Evolutionary conservation across 2,329 filamentous ascomycete genomes (phyloP), one percentile per base, ranked within the genome.

Genomic region (Beauveria varroae): DNA sequence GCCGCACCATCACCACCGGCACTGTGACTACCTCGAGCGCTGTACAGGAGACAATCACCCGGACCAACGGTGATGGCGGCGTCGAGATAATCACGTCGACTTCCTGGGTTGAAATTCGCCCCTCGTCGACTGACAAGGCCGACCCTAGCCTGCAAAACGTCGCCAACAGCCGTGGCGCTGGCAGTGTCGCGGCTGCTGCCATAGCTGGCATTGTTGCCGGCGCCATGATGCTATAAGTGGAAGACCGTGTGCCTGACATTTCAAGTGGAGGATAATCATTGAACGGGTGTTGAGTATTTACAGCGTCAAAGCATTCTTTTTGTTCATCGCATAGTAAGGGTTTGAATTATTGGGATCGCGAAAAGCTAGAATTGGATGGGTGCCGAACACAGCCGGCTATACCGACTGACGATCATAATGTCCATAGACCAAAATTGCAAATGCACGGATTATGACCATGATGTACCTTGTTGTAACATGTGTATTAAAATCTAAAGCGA

Each of bases 31-130:
- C 75, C 12, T 74, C 70, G 14, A 76, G 67, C 63, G 64, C 72
- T 34, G 67, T 79, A 60, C 63, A 71, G 7, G 67, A 74, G 26
- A 79, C 77, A 0, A 70, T 71, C 63, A 83, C 80, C n/a, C 78
- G 77, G 7, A 81, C 79, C 7, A 68, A 76, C 41, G 66, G 71
- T 14, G 70, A 79, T 54, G 81, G 81, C 28, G 75, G 73, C 37
- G 71, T 78, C 58, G 75, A 75, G 3, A 74, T 77, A 14, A 70
- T 81, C 54, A 82, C 79, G 12, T 75, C 75, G n/a, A 82, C 80
- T 1, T 79, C 79, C 0, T 79, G 73, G 67, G 79, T 82, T 3
- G 75, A 73, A 24, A 76, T 78, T 44, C 72, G 75, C 12, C 75
- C 78, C 1, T 71, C 73, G 1, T 65, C 68, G 10, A 69, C 70